A percentile compares a stretch with the other conserved stretches of the same genome.
Evolutionary conservation across 2,329 filamentous ascomycete species (phyloP).

Genomic region (Botryotinia narcissicola): DNA sequence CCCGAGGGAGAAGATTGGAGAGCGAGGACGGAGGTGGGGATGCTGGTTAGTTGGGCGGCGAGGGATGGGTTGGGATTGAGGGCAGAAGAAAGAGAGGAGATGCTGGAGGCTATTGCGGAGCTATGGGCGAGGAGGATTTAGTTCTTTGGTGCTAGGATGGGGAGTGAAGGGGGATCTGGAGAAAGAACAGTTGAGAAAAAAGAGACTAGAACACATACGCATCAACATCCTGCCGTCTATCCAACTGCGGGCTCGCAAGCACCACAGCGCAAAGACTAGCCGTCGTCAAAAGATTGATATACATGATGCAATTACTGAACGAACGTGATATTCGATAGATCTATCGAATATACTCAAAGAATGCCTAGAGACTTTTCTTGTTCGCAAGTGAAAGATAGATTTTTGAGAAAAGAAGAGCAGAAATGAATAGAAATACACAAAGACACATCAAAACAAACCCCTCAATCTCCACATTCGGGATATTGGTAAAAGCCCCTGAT

Average conservation of each 20-base stretch:
- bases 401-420: background rate
- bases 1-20: conserved; percentile 9
- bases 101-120: background rate
- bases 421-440: background rate
- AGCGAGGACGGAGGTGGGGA: conserved; percentile 14
- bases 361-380: background rate
- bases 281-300: conserved; percentile 10
- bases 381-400: background rate
- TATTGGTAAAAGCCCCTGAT: background rate
- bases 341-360: background rate
- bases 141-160: background rate
- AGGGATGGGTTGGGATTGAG: conserved; percentile 4
- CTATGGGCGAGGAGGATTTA: background rate
- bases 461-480: background rate
- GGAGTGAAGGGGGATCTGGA: no score
- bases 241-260: background rate
- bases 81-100: background rate
- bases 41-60: conserved; percentile 7
- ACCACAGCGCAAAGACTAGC: conserved; percentile 17
- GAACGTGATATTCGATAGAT: background rate
- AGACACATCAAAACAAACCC: background rate
- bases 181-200: background rate
- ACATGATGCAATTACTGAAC: background rate
- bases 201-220: background rate
- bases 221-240: background rate